Evolutionary conservation across 2,329 filamentous ascomycete species (phyloP), one percentile per base, ranked within the genome.

Genomic region (Raffaelea arxii): DNA sequence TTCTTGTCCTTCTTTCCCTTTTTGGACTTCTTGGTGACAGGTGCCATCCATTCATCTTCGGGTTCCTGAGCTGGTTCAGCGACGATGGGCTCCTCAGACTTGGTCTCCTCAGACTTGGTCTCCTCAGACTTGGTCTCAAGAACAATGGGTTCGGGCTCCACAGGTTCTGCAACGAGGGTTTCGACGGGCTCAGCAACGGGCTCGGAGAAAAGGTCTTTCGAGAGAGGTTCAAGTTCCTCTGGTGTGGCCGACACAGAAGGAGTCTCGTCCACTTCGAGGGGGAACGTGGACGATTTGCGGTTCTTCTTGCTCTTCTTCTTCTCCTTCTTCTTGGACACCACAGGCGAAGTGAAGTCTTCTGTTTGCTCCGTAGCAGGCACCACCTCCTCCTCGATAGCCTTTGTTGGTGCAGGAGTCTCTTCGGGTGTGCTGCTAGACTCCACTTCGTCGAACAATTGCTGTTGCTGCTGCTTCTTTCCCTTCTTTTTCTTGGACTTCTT

Each of bases 1-100:
- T 44, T 44, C 21, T 32, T 30, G 21, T 24, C 43, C 23, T 43
- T 35, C n/a, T 50, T 50, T 12, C 45, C 32, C 38, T 47, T 43
- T 32, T 49, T 49, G 22, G 41, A 24, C 6, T 44, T 44, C 43
- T 38, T 44, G 10, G 21, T 25, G 16, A 24, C 32, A 16, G 19
- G 30, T 6, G 18, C 24, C 7, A 25, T 6, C 7, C 6, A 7
- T 18, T 6, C 32, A 6, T 16, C 6, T 36, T 36, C 32, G 16
- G 6, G 7, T n/a, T 9, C 32, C 16, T n/a, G 14, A 18, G 19
- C 32, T n/a, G 32, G 32, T 16, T 36, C 32, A n/a, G 32, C 32
- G 32, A n/a, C 6, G 6, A n/a, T 6, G 16, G 16, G 5, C 7
- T 12, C 32, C 32, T 36, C 32, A n/a, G 32, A 36, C 32, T 36